Base-by-base conservation (phyloP, 495 filamentous ascomycete genomes). In the Umbilicaria muhlenbergii region DNA sequence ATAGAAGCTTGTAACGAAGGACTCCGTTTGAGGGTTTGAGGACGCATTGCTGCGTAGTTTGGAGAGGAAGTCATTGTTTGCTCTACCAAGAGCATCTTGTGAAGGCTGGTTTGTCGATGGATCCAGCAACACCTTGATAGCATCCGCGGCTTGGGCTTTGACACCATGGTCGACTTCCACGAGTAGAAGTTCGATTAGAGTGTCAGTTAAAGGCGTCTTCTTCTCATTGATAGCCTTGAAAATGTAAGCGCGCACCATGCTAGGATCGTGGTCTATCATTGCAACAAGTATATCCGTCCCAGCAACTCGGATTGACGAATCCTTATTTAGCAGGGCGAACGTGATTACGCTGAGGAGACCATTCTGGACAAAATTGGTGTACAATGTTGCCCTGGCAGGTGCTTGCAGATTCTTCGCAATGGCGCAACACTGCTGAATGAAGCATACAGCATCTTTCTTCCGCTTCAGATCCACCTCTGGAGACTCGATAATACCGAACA, bases 361-460 rank as follows among this genome's bases (percentile, higher is more conserved):
- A 56, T 89, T 75, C 43, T 70, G 69, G 48, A 98, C 83, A 60
- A 96, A 93, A 48, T 91, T 88, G 49, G 76, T 75, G 58, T 94
- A 96, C 6, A 98, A 69, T 32, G 74, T 77, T 35, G 81, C 76
- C 39, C 91, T 74, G 16, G 76, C 78, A 15, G 80, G 83, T 2
- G 76, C 80, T 57, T 96, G 92, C 7, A 96, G 63, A 55, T 83
- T 94, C 61, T 98, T 98, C 10, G 88, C 87, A 52, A 96, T 91
- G 4, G 78, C 77, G 50, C 87, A 92, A 58, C 87, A 95, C 59
- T 94, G 86, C 58, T 96, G 92, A 52, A 98, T 89, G 62, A 98
- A 95, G 33, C 86, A 72, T 32, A 98, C 88, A 0, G 84, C 92
- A 49, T 96, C 84, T 59, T 93, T 94, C 62, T 88, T 92, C 52